Base-by-base conservation (phyloP, 2,329 filamentous ascomycete genomes). In the Aureobasidium sp. region DNA sequence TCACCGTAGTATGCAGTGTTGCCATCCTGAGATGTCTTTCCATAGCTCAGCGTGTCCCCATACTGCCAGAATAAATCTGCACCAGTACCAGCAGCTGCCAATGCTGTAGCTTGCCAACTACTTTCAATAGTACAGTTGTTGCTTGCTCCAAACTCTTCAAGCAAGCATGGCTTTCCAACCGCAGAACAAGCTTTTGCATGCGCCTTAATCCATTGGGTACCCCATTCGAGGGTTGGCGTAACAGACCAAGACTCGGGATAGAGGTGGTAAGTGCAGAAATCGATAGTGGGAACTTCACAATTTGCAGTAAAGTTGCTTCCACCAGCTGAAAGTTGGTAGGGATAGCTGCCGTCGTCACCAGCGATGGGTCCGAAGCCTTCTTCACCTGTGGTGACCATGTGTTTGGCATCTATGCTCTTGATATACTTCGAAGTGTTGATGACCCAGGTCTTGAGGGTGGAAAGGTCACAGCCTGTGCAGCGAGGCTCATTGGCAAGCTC, bases 401-500 rank as follows among this genome's bases (percentile, higher is more conserved):
- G 85, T 50, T 78, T 70, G 1, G 77, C 65, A 67, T 88, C 85
- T 13, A 88, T 75, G 13, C 76, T 79, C 72, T 88, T 88, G 72
- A 89, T 82, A 68, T 86, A 88, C 9, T 76, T 72, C 30, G 81
- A 84, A 2, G 80, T 83, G 5, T 72, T 72, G 44, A 76, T 74
- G 21, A 84, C 84, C 86, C 85, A 89, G 49, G 81, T 76, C 39
- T 78, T 80, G 63, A 88, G 77, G 27, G 85, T 78, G 8, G 78
- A 77, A 1, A 82, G 80, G 42, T 76, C 74, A 68, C 86, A 89
- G 14, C 82, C 80, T 14, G 79, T 76, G 74, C 85, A 88, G 63
- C 85, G 78, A 16, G 85, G 82, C 72, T 89, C 86, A 66, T 89
- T 89, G 61, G 78, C 82, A 1, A 89, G 75, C 67, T 89, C 85